phyloP scores from a whole-genome alignment of 1,139 yeast species.

The Geotrichum candidum region DNA sequence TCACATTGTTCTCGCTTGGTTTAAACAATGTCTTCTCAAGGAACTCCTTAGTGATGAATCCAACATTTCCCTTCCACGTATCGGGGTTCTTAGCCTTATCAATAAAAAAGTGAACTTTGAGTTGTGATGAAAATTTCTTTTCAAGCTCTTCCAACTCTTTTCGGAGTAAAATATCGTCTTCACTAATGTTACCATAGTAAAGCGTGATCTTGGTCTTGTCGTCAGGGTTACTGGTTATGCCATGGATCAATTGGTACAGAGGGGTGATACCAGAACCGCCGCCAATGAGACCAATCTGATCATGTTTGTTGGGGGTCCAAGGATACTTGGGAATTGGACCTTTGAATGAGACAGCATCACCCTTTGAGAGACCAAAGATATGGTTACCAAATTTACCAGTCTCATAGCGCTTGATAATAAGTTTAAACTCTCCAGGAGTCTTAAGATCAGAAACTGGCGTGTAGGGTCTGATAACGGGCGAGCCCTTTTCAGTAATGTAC shows the following conservation, averaged over 20 bases:
- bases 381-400: slow-evolving; percentile 80
- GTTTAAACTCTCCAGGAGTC: slow-evolving; percentile 66
- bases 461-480: slow-evolving; percentile 89
- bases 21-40: slow-evolving; percentile 50
- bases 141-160: slow-evolving; percentile 66
- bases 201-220: slow-evolving; percentile 83
- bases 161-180: slow-evolving; percentile 71
- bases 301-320: slow-evolving; percentile 81
- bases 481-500: slow-evolving; percentile 71
- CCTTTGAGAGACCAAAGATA: slow-evolving; percentile 60
- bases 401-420: slow-evolving; percentile 79
- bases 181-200: slow-evolving; percentile 72
- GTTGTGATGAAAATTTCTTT: slow-evolving; percentile 63
- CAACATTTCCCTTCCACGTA: slow-evolving; percentile 44
- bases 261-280: slow-evolving; percentile 98
- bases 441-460: slow-evolving; percentile 79
- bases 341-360: slow-evolving; percentile 83
- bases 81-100: slow-evolving; percentile 48
- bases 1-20: slow-evolving; percentile 53
- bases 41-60: slow-evolving; percentile 69
- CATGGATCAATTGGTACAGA: slow-evolving; percentile 66
- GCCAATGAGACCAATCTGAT: slow-evolving; percentile 76
- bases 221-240: slow-evolving; percentile 50
- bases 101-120: slow-evolving; percentile 71
- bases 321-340: slow-evolving; percentile 94